Percentiles rank a stretch among this genome's conserved stretches.
These are phyloP conservation scores for Serendipita sp. DNA, from an alignment of 768 basidiomycete species.

Conservation along the genomic window DNA sequence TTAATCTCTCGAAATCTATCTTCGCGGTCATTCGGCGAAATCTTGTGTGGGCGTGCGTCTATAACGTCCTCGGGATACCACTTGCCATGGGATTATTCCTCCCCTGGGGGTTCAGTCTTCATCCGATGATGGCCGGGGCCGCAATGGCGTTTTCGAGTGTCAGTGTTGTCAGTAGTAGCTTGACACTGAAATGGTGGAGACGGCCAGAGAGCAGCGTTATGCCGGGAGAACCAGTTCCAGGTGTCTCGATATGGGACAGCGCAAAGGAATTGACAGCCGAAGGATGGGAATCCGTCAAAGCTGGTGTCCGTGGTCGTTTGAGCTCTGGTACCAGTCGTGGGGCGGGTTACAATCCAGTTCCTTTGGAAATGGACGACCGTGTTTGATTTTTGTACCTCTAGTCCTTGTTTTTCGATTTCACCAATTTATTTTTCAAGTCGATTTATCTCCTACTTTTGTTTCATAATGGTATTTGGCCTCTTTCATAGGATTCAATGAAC, in stretches of 20 bases:
- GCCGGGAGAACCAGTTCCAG: slow-evolving; percentile 34
- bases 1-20: slow-evolving; percentile 77
- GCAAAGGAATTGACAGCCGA: slow-evolving; percentile 28
- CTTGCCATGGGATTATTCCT: slow-evolving; percentile 95
- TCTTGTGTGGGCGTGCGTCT: slow-evolving; percentile 90
- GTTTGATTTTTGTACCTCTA: not conserved
- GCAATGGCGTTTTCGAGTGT: slow-evolving; percentile 98
- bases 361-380: slow-evolving; percentile 41
- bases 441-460: too few species aligned
- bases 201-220: slow-evolving; percentile 55
- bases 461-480: too few species aligned
- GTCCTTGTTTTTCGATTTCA: not conserved
- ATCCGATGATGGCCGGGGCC: slow-evolving; percentile 96
- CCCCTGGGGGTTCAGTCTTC: slow-evolving; percentile 81
- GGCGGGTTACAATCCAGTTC: slow-evolving; percentile 52
- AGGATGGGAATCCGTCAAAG: slow-evolving; percentile 28
- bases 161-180: slow-evolving; percentile 80
- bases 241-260: slow-evolving; percentile 27
- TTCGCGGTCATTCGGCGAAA: slow-evolving; percentile 85
- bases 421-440: too few species aligned
- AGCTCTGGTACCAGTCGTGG: slow-evolving; percentile 21
- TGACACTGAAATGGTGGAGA: slow-evolving; percentile 74
- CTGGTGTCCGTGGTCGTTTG: slow-evolving; percentile 20
- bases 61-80: slow-evolving; percentile 86
- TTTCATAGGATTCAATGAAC: too few species aligned